Base-by-base conservation (phyloP, 768 basidiomycete genomes). In the Kondoa subrosea region DNA sequence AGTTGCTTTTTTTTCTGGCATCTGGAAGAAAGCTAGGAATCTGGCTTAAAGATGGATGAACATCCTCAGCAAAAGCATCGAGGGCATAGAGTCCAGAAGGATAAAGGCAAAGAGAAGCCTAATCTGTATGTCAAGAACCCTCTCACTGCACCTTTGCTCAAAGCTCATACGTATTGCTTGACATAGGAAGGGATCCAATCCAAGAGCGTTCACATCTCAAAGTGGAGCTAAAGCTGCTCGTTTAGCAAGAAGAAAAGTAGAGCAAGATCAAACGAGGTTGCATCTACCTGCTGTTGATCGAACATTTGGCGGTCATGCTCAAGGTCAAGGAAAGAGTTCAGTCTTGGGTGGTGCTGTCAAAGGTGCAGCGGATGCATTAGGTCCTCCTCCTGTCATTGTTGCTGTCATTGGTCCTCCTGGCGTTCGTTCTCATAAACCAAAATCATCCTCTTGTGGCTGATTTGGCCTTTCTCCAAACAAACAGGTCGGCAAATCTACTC, bases 241-340 rank as follows among this genome's bases (percentile, higher is more conserved):
- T 33, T 88, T 92, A 76, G 92, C 88, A 4, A 82, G 93, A 25
- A 82, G 95, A 66, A 91, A 88, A 67, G 91, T 85, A 31, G 95
- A 99, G 76, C 84, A 85, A 66, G 91, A 95, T 76, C 93, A 99
- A 78, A 89, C 89, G 1, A 83, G 91, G 57, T 82, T 99, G 0
- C 95, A 99, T 77, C 95, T 97, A 4, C 95, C 95, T 16, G 83
- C 95, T 31, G 89, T 97, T 65, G 87, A 96, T 77, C 84, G 95
- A 64, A 96, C 91, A 12, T 93, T 95, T 2, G 77, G 77, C 56
- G 80, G 79, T 63, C 68, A 67, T 64, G 66, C 59, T 57, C 67
- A 65, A n/a, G 63, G 61, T 2, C 61, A 29, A 2, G 69, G 59
- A 32, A 70, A 70, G 60, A 34, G 59, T 1, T 68, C 76, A n/a